Evolutionary conservation across 345 rosid genomes (phyloP).

Genomic region (Geranium rotundifolium): DNA sequence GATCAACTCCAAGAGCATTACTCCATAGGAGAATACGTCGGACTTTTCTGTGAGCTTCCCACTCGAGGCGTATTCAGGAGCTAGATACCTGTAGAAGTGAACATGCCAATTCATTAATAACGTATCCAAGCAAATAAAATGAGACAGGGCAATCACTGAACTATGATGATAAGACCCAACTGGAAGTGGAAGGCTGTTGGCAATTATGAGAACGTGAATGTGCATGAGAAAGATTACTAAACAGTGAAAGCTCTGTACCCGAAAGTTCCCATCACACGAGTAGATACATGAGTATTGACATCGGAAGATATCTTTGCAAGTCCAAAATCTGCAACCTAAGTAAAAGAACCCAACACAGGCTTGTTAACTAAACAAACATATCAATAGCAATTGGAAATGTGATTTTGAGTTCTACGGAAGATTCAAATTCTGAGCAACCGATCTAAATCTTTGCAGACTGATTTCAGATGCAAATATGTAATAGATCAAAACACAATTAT

Average conservation of each 20-base stretch:
- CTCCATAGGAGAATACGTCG: constrained; percentile 81
- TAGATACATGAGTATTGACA: constrained; percentile 85
- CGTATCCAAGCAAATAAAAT: background rate
- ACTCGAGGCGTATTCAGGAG: constrained; percentile 93
- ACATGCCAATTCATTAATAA: constrained; percentile 1
- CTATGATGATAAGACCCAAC: too few relatives aligned
- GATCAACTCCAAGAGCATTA: constrained; percentile 85
- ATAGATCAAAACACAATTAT: background rate
- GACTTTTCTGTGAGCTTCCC: constrained; percentile 87
- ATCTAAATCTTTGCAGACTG: background rate
- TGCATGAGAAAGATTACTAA: too few relatives aligned
- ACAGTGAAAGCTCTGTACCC: constrained; percentile 37
- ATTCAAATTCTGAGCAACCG: background rate
- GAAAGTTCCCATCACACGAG: constrained; percentile 96
- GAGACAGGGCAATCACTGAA: background rate
- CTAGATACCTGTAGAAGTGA: constrained; percentile 47
- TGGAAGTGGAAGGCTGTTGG: too few relatives aligned
- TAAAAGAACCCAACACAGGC: background rate
- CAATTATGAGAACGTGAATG: too few relatives aligned
- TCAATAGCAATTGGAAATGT: background rate
- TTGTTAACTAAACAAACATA: background rate
- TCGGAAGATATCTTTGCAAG: constrained; percentile 76
- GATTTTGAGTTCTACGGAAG: background rate
- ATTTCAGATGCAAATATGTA: background rate
- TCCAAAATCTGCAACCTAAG: constrained; percentile 94